Conservation (phyloP, 169 alveolate species). For the Fabrea salina region DNA sequence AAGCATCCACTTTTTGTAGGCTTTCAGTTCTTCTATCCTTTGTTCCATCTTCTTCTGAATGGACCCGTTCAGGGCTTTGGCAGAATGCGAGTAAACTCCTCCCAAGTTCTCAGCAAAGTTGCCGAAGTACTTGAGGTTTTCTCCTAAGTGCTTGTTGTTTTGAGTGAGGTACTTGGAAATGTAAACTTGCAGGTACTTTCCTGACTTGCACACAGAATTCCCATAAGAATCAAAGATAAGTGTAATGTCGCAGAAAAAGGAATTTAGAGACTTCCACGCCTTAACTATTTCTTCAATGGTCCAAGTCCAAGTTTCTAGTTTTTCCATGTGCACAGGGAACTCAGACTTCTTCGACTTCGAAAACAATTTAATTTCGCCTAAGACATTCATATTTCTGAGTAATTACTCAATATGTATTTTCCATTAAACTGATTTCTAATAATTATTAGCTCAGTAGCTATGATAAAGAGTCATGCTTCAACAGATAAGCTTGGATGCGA, state of each 20-base stretch:
- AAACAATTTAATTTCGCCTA: too few relatives aligned
- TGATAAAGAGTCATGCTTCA: too few relatives aligned
- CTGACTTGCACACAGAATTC: neutral
- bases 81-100: neutral
- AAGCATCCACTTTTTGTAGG: neutral
- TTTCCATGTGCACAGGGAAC: constrained; percentile 5
- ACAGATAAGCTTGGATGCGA: too few relatives aligned
- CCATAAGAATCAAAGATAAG: neutral
- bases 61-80: neutral
- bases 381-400: too few relatives aligned
- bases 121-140: neutral
- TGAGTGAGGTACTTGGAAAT: neutral
- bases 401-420: too few relatives aligned
- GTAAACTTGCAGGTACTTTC: neutral
- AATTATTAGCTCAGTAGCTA: too few relatives aligned
- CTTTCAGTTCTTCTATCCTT: neutral
- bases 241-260: neutral
- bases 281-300: neutral
- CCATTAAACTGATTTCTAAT: too few relatives aligned
- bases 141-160: neutral
- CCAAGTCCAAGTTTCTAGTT: neutral
- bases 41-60: neutral
- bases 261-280: neutral
- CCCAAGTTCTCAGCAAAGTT: neutral
- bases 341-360: too few relatives aligned